Base-by-base conservation (phyloP, 306 rosid genomes). In the Acacia acuminata region DNA sequence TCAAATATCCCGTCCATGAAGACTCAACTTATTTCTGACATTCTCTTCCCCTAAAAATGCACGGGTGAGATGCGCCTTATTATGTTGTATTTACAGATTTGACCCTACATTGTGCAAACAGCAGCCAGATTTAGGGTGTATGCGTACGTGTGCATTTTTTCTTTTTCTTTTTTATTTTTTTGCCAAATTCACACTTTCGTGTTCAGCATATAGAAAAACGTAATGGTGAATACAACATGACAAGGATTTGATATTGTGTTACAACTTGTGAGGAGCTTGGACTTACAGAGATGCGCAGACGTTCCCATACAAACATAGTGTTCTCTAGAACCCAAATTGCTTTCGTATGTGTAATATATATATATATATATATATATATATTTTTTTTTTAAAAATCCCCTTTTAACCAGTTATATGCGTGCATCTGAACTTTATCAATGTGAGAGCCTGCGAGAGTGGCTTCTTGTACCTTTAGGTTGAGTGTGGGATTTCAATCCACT, bases 391-490 rank as follows among this genome's bases (percentile, higher is more conserved):
- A 58, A 58, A 55, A 8, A 7, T 20, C 24, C 27, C 13, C 9
- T 56, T 77, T 71, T 7, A 51, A 24, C 69, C 61, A 72, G 73
- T 68, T 61, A 38, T 74, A 32, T 61, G 77, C 13, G 72, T 27
- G 81, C 44, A 8, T 80, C 16, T 56, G 85, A 66, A 55, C 80
- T 27, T 82, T 56, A 85, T 94, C 88, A 92, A 85, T 94, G 98
- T 56, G 98, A 96, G 19, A 96, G 90, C 81, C 43, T 89, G 10
- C 97, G 97, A 85, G 96, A 89, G 89, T 94, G 98, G 63, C 81
- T 83, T 82, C 85, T 77, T 70, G 88, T 85, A 65, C 90, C 82
- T 81, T 85, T 85, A 24, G 88, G 88, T 78, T 81, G 88, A 45
- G 77, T 70, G n/a, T 72, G 86, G 9, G 91, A 85, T 47, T 82